Percentiles rank a stretch among this genome's conserved stretches.
phyloP scores from a whole-genome alignment of 768 basidiomycete genomes.

The Lactarius pseudohatsudake region DNA sequence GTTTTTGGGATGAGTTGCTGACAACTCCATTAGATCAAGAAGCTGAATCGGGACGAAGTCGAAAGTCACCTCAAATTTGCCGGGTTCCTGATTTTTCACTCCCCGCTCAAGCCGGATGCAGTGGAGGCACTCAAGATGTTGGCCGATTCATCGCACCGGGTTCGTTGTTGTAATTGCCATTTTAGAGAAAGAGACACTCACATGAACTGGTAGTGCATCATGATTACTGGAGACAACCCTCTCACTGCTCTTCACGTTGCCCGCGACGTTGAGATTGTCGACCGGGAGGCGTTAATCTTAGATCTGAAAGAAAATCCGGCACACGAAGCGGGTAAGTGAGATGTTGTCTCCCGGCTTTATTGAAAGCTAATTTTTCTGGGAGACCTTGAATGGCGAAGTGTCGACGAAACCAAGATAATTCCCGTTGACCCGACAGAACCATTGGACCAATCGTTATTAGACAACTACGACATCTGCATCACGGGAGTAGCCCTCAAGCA shows the following conservation, averaged over 20 bases:
- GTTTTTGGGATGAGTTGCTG: neutral
- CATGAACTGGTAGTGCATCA: conserved; percentile 68
- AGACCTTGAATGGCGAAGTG: conserved; percentile 89
- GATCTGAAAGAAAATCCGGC: conserved; percentile 82
- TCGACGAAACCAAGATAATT: conserved; percentile 90
- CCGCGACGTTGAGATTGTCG: conserved; percentile 93
- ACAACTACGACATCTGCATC: conserved; percentile 92
- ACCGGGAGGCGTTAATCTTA: conserved; percentile 90
- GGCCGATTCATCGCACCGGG: conserved; percentile 93
- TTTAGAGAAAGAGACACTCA: conserved; percentile 16
- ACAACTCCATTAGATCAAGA: conserved; percentile 66
- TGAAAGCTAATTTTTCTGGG: conserved; percentile 7
- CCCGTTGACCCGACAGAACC: conserved; percentile 79
- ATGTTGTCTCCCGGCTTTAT: conserved; percentile 14
- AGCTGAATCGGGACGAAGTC: conserved; percentile 75
- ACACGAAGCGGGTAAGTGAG: conserved; percentile 58
- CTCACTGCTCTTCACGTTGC: conserved; percentile 97
- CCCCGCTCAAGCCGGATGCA: conserved; percentile 93
- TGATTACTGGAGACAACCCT: conserved; percentile 99
- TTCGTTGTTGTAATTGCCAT: conserved; percentile 43
- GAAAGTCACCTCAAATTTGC: conserved; percentile 80
- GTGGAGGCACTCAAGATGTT: conserved; percentile 90
- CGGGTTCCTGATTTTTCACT: conserved; percentile 99
- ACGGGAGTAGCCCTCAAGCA: conserved; percentile 94
- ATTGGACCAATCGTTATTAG: conserved; percentile 73